These are phyloP conservation scores for Kodamaea arcana DNA, from an alignment of 1,139 yeast genomes.

Conservation along the genomic window DNA sequence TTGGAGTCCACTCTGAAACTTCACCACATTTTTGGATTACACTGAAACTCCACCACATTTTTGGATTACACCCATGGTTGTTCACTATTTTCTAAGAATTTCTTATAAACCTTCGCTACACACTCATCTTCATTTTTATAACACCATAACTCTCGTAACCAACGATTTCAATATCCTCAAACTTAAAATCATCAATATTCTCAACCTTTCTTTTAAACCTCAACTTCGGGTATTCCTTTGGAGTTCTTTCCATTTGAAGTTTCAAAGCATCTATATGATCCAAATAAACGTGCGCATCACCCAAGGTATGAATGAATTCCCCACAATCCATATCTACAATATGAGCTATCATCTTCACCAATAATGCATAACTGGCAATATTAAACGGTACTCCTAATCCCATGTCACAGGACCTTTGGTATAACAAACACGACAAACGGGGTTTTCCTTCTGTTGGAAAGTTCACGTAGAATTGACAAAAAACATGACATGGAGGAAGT, in stretches of 20 bases:
- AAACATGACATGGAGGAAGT: constrained; percentile 96
- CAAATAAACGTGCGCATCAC: constrained; percentile 91
- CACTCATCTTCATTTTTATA: constrained; percentile 84
- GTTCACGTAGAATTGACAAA: constrained; percentile 89
- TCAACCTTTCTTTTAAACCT: constrained; percentile 62
- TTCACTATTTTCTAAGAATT: too few relatives aligned
- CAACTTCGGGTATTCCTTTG: constrained; percentile 77
- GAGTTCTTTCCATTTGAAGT: constrained; percentile 70
- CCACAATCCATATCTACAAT: constrained; percentile 93
- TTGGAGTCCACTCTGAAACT: too few relatives aligned
- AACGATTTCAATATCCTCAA: constrained; percentile 77
- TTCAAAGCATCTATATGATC: constrained; percentile 90
- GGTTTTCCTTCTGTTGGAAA: constrained; percentile 68
- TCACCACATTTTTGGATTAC: too few relatives aligned
- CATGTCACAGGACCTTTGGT: constrained; percentile 99
- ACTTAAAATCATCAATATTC: constrained; percentile 80
- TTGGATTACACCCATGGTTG: too few relatives aligned
- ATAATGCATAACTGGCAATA: constrained; percentile 90
- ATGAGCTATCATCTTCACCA: constrained; percentile 93
- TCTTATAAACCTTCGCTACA: constrained; percentile 24
- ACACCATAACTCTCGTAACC: constrained; percentile 79
- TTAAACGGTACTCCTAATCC: constrained; percentile 98
- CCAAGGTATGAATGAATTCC: constrained; percentile 90
- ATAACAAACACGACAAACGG: constrained; percentile 76
- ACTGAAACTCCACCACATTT: too few relatives aligned